Conservation (phyloP, 192 early-diverging fungal genomes). For the Martensiomyces pterosporus region DNA sequence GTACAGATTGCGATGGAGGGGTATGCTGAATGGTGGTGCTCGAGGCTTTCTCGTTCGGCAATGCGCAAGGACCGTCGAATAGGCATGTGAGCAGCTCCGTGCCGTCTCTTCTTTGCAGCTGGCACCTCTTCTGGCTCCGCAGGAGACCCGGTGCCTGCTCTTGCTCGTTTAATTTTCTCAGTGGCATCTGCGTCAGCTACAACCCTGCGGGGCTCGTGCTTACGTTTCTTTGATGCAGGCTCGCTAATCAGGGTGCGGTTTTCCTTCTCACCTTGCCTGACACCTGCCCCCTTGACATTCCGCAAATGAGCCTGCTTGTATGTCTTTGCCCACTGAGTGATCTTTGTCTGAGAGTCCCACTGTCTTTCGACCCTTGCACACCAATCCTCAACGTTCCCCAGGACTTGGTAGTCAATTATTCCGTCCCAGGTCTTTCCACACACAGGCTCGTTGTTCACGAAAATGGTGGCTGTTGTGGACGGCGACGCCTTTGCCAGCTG, state of each 20-base stretch:
- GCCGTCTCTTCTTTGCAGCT: too few relatives aligned
- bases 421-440: constrained; percentile 47
- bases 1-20: constrained; percentile 18
- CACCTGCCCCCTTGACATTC: too few relatives aligned
- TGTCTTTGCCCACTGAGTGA: constrained; percentile 37
- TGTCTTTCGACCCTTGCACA: constrained; percentile 30
- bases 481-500: constrained; percentile 32
- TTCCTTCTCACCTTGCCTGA: too few relatives aligned
- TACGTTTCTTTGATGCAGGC: too few relatives aligned
- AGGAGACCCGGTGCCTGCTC: too few relatives aligned
- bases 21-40: constrained; percentile 3
- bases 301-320: constrained; percentile 10
- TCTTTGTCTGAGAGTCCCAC: constrained; percentile 41
- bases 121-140: too few relatives aligned
- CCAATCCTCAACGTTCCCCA: constrained; percentile 49
- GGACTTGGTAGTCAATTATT: constrained; percentile 44
- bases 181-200: too few relatives aligned
- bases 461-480: constrained; percentile 16
- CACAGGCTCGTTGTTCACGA: constrained; percentile 50
- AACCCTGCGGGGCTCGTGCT: too few relatives aligned
- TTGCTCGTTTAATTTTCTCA: too few relatives aligned
- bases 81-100: too few relatives aligned
- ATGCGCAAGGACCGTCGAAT: constrained; percentile 32
- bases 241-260: too few relatives aligned
- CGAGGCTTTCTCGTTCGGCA: constrained; percentile 17